These are phyloP conservation scores for Hypoxylon sp. DNA, from an alignment of 2,329 filamentous ascomycete genomes.

Conservation along the genomic window DNA sequence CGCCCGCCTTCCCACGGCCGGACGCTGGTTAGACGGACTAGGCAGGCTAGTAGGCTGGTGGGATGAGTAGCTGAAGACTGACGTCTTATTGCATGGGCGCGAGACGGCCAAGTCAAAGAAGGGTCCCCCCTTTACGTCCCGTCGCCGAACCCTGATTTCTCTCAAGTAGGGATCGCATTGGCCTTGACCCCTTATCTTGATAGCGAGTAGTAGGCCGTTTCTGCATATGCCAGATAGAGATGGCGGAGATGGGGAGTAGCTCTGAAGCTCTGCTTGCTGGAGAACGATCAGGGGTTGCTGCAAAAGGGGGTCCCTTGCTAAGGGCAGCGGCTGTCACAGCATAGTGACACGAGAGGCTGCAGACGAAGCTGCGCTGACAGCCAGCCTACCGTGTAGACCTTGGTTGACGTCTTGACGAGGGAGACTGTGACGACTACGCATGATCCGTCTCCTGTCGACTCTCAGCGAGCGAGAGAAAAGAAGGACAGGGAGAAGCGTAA, in stretches of 20 bases:
- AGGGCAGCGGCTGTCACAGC: constrained; percentile 22
- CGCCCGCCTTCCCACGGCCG: constrained; percentile 26
- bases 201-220: constrained; percentile 25
- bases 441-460: not conserved
- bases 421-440: not conserved
- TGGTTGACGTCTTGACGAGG: too few species aligned
- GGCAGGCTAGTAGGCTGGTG: constrained; percentile 19
- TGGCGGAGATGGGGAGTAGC: constrained; percentile 21
- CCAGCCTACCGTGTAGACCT: constrained; percentile 9
- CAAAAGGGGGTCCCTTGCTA: not conserved
- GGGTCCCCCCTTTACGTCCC: constrained; percentile 10
- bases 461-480: constrained; percentile 6
- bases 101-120: constrained; percentile 15
- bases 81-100: constrained; percentile 33
- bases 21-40: too few species aligned
- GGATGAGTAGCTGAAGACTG: constrained; percentile 29
- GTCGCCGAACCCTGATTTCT: constrained; percentile 13
- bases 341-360: constrained; percentile 36
- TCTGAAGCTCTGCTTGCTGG: constrained; percentile 22
- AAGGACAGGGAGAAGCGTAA: constrained; percentile 1
- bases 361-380: constrained; percentile 33
- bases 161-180: constrained; percentile 23
- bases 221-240: constrained; percentile 35
- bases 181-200: constrained; percentile 31
- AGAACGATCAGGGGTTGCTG: not conserved